These are phyloP conservation scores for Camellia sinensis DNA, from an alignment of 148 eudicot species.

Conservation along the genomic window DNA sequence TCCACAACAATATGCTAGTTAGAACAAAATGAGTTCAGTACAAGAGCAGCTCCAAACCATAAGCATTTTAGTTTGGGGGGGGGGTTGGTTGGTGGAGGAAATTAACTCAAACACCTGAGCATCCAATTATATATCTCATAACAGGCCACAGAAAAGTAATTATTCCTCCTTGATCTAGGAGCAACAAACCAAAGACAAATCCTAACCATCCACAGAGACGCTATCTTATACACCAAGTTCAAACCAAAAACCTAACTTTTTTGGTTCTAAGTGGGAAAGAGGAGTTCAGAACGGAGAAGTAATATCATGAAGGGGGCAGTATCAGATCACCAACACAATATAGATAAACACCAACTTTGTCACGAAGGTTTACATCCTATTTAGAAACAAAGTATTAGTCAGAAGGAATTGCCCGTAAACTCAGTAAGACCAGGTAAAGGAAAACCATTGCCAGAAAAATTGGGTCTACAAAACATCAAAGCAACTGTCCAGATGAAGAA, in stretches of 20 bases:
- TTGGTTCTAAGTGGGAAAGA: slow-evolving; percentile 4
- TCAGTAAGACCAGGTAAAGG: not conserved
- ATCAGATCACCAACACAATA: not conserved
- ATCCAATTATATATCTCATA: slow-evolving; percentile 3
- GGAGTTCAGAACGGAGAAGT: not conserved
- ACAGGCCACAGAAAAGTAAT: not conserved
- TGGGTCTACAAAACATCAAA: slow-evolving; percentile 2
- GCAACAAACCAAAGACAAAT: no score
- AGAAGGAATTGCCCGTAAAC: not conserved
- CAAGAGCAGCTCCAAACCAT: not conserved
- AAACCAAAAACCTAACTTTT: slow-evolving; percentile 2
- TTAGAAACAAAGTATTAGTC: slow-evolving; percentile 1
- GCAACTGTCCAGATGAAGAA: not conserved
- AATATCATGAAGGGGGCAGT: not conserved
- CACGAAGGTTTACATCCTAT: not conserved
- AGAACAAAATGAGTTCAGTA: not conserved
- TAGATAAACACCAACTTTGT: not conserved
- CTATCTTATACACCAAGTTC: not conserved
- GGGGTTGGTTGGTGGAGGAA: no score
- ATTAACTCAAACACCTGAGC: not conserved
- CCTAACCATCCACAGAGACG: not conserved
- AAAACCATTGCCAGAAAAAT: not conserved
- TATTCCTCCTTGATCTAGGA: no score
- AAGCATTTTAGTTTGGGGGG: not conserved
- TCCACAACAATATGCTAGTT: slow-evolving; percentile 14